Evolutionary conservation across 495 filamentous ascomycete genomes (phyloP).

Genomic region (Xeromyces bisporus): DNA sequence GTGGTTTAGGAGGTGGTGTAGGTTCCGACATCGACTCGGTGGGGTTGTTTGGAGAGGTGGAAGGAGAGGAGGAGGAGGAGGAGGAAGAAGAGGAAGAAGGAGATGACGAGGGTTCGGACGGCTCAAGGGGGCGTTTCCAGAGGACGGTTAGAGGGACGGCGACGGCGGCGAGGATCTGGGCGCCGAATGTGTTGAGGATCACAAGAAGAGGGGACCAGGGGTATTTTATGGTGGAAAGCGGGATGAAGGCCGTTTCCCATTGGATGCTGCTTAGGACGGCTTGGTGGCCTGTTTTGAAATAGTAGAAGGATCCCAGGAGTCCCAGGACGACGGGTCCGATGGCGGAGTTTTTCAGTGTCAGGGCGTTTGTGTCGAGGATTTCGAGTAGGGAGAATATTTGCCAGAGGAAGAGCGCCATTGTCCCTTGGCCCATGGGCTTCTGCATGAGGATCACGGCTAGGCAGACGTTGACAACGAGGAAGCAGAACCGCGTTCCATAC

Average conservation of each 20-base stretch:
- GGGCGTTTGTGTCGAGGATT: constrained; percentile 62
- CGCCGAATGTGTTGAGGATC: constrained; percentile 70
- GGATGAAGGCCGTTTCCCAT: constrained; percentile 94
- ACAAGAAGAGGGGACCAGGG: constrained; percentile 78
- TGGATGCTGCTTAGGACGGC: constrained; percentile 77
- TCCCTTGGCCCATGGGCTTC: constrained; percentile 85
- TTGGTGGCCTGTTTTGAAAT: constrained; percentile 97
- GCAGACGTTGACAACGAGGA: constrained; percentile 62
- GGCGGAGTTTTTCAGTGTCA: constrained; percentile 41
- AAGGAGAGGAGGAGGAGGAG: background rate
- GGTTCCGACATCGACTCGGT: background rate
- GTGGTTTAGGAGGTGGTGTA: constrained; percentile 14
- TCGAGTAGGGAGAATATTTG: constrained; percentile 80
- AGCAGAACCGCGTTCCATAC: constrained; percentile 78
- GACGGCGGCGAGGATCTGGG: constrained; percentile 64
- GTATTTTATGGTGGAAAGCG: constrained; percentile 65
- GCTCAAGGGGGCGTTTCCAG: constrained; percentile 56
- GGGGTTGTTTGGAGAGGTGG: background rate
- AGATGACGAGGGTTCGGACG: constrained; percentile 12
- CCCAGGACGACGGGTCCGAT: constrained; percentile 76
- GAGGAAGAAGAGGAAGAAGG: background rate
- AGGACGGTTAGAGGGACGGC: constrained; percentile 67
- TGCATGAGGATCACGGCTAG: constrained; percentile 63
- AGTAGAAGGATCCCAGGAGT: constrained; percentile 77
- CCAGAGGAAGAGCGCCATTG: constrained; percentile 61